A percentile compares a stretch with the other conserved stretches of the same genome.
Evolutionary conservation across 2,329 filamentous ascomycete species (phyloP).

Genomic region (Hymenotorrendiella dingleyae): DNA sequence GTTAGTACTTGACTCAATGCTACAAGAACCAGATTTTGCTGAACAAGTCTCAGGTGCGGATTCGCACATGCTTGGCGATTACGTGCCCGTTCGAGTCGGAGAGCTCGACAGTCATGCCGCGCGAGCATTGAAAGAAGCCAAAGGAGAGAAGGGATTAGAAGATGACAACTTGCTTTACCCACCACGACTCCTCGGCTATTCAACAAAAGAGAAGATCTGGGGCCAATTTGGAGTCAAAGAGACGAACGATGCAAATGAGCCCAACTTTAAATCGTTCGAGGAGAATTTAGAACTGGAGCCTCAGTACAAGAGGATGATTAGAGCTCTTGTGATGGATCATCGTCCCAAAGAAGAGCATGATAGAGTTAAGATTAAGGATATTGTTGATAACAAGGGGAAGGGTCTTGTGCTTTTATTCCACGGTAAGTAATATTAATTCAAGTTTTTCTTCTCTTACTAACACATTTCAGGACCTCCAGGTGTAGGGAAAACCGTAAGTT

Average conservation of each 20-base stretch:
- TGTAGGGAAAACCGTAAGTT: conserved; percentile 7
- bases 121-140: too few species aligned
- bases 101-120: too few species aligned
- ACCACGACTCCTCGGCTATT: conserved; percentile 6
- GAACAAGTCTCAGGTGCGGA: too few species aligned
- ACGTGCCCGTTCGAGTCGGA: too few species aligned
- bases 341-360: not conserved
- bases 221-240: conserved; percentile 6
- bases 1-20: too few species aligned
- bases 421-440: too few species aligned
- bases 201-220: conserved; percentile 9
- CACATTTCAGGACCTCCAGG: too few species aligned
- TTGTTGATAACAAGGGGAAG: conserved; percentile 2
- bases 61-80: too few species aligned
- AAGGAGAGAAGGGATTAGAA: too few species aligned
- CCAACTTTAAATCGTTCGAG: not conserved
- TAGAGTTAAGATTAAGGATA: not conserved
- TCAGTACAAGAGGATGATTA: conserved; percentile 1
- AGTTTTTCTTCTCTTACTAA: too few species aligned
- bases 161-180: too few species aligned
- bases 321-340: not conserved
- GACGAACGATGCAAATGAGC: not conserved
- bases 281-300: not conserved
- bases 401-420: conserved; percentile 4
- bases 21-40: too few species aligned